Evolutionary conservation across 140 eudicot species (phyloP).

Genomic region (Bidens hawaiensis): DNA sequence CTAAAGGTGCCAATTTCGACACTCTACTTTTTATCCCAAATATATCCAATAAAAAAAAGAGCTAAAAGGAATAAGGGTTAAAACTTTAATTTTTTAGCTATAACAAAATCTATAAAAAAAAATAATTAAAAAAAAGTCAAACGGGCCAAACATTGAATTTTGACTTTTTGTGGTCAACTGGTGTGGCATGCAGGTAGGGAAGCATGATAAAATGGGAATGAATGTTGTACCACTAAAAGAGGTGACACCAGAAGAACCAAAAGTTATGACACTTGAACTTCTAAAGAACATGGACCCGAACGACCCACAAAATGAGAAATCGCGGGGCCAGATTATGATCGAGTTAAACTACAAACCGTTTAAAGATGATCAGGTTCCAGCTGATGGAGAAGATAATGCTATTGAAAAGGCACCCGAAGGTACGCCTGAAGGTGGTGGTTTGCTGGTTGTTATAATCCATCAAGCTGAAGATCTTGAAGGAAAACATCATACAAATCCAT

Average conservation of each 20-base stretch:
- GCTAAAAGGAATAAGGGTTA: too few relatives aligned
- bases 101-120: too few relatives aligned
- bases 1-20: too few relatives aligned
- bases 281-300: slow-evolving; percentile 77
- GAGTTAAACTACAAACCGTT: slow-evolving; percentile 72
- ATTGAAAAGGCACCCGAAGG: slow-evolving; percentile 88
- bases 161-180: slow-evolving; percentile 6
- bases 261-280: slow-evolving; percentile 70
- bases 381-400: slow-evolving; percentile 34
- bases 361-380: slow-evolving; percentile 39
- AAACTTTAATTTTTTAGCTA: too few relatives aligned
- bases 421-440: slow-evolving; percentile 89
- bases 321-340: slow-evolving; percentile 69
- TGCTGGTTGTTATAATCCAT: slow-evolving; percentile 77
- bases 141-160: background rate
- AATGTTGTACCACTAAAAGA: slow-evolving; percentile 67
- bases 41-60: too few relatives aligned
- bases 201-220: slow-evolving; percentile 86
- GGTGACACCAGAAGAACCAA: slow-evolving; percentile 72
- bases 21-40: too few relatives aligned
- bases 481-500: slow-evolving; percentile 87
- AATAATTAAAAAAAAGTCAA: too few relatives aligned
- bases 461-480: slow-evolving; percentile 95
- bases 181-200: slow-evolving; percentile 51
- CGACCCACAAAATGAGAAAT: slow-evolving; percentile 70